These are phyloP conservation scores for Colletotrichum nymphaeae DNA, from an alignment of 2,329 filamentous ascomycete genomes.

Conservation along the genomic window DNA sequence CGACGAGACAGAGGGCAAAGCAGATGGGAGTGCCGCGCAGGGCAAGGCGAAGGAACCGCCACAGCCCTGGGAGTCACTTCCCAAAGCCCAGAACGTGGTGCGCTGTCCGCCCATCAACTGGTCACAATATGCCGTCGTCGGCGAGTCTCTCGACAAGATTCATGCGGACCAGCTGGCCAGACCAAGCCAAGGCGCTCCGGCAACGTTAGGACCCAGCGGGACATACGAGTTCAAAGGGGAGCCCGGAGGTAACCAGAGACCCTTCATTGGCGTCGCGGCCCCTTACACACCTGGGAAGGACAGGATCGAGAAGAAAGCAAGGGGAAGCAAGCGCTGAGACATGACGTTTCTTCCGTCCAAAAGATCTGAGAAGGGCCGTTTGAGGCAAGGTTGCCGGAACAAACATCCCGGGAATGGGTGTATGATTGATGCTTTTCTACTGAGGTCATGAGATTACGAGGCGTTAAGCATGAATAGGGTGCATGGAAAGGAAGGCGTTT, in stretches of 20 bases:
- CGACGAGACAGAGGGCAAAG: constrained; percentile 43
- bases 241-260: constrained; percentile 51
- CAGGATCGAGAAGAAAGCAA: constrained; percentile 53
- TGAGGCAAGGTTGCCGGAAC: not conserved
- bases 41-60: constrained; percentile 15
- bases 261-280: constrained; percentile 63
- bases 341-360: not conserved
- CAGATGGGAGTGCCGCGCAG: not conserved
- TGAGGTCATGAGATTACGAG: constrained; percentile 27
- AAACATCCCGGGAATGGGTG: not conserved
- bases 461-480: not conserved
- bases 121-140: constrained; percentile 92
- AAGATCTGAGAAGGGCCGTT: not conserved
- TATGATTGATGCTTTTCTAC: constrained; percentile 9
- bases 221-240: constrained; percentile 62
- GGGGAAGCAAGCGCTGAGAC: constrained; percentile 43
- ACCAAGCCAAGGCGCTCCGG: constrained; percentile 69
- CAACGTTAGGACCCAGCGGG: constrained; percentile 54
- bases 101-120: constrained; percentile 93
- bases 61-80: constrained; percentile 71
- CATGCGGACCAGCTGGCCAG: constrained; percentile 81
- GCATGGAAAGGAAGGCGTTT: constrained; percentile 17
- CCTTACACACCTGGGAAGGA: constrained; percentile 68
- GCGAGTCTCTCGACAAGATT: constrained; percentile 83
- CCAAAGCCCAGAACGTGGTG: constrained; percentile 83